Evolutionary conservation across 345 rosid species (phyloP), one percentile per base, ranked within the genome.

Genomic region (Boechera retrofracta): DNA sequence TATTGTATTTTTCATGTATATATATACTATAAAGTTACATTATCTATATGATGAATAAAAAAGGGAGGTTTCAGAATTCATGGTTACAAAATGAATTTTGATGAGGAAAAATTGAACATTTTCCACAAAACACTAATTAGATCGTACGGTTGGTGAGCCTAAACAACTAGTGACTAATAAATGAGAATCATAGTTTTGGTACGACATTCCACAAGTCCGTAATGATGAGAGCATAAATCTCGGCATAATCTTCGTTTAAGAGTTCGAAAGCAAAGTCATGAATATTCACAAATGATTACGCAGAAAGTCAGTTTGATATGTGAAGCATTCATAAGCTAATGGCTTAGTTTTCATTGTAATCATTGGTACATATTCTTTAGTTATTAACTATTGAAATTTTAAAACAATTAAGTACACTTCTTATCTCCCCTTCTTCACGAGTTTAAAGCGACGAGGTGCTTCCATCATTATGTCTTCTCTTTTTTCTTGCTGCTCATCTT

Each of bases 391-490:
- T 0, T 42, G 29, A 62, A 67, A 15, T 6, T 75, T 58, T 44
- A 24, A 13, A 24, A 60, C 65, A 36, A 56, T 53, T 55, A 64
- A 62, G 21, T 36, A 71, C 29, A 71, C 71, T 70, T 64, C 16
- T 12, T 35, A 42, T 72, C 21, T 54, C 16, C 3, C 41, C 42
- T 45, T 64, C 81, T 51, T 71, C 81, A 78, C 81, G 81, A 65
- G 77, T 71, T 78, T 78, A 78, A 78, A 78, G 81, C 63, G 7
- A 77, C 21, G 8, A 55, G 24, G 67, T 71, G 73, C 49, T 65
- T 65, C 62, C 55, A 78, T 78, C 67, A 78, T 78, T 49, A 21
- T 78, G 81, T 72, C 48, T 72, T 71, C 67, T 57, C 26, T 36
- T 41, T 58, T 56, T 9, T 4, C 9, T 41, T 69, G 55, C 33